Conservation (phyloP, 345 rosid species). For the Salix suchowensis region DNA sequence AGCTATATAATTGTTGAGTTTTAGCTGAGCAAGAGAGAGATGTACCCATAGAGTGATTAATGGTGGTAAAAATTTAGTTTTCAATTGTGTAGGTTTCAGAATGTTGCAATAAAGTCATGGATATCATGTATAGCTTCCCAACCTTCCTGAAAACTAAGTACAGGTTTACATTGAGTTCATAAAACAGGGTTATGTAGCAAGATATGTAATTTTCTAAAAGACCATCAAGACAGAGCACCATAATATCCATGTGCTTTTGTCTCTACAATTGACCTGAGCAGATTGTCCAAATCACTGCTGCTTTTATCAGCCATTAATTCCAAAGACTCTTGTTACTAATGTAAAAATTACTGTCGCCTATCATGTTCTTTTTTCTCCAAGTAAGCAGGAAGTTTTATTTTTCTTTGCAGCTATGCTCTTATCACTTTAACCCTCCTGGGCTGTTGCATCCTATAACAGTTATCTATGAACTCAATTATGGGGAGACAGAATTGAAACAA, state of each 20-base stretch:
- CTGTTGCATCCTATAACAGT: constrained; percentile 70
- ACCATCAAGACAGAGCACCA: background rate
- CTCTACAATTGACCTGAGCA: background rate
- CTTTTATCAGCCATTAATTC: background rate
- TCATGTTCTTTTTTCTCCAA: background rate
- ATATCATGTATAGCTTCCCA: background rate
- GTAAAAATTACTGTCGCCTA: too few relatives aligned
- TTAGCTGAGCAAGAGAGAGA: background rate
- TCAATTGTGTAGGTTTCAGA: background rate
- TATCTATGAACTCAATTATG: constrained; percentile 81
- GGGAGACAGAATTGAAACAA: constrained; percentile 90
- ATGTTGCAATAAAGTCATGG: background rate
- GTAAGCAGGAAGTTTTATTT: constrained; percentile 14
- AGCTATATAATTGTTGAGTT: background rate
- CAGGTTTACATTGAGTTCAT: background rate
- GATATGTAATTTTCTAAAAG: background rate
- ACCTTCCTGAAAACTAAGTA: background rate
- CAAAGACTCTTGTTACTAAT: background rate
- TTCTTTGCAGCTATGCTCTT: constrained; percentile 54
- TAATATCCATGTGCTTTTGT: background rate
- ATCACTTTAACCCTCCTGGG: constrained; percentile 73
- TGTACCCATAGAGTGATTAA: background rate
- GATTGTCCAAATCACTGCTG: background rate
- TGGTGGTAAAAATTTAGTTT: background rate
- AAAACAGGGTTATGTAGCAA: background rate